These are phyloP conservation scores for Pholiota molesta DNA, from an alignment of 768 basidiomycete species.

Conservation along the genomic window DNA sequence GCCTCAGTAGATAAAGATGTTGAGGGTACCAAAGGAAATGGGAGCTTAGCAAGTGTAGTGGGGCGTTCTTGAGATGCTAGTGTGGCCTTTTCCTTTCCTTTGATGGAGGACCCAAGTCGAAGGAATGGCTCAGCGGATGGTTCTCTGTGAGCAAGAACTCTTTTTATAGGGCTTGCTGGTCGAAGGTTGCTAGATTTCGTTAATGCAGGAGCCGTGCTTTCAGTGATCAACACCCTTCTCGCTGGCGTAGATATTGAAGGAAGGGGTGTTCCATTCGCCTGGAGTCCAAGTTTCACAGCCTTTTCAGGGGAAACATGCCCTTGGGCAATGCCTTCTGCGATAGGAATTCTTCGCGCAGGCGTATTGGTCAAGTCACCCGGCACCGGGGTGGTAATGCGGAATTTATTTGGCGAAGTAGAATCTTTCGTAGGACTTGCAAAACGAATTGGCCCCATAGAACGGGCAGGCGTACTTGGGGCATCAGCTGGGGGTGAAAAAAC, in stretches of 20 bases:
- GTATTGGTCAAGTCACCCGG: conserved; percentile 48
- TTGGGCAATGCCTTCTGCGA: conserved; percentile 51
- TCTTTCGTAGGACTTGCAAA: conserved; percentile 29
- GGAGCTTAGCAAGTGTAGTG: conserved; percentile 27
- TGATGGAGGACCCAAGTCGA: conserved; percentile 11
- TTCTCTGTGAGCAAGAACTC: conserved; percentile 11
- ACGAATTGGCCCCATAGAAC: conserved; percentile 25
- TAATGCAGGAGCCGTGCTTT: conserved; percentile 23
- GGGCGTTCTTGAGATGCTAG: conserved; percentile 6
- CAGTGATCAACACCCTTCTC: conserved; percentile 24
- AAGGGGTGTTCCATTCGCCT: conserved; percentile 21
- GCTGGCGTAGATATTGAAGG: conserved; percentile 25
- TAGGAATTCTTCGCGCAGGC: conserved; percentile 67
- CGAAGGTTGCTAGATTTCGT: conserved; percentile 15
- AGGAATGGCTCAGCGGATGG: conserved; percentile 16
- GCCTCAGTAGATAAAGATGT: conserved; percentile 7
- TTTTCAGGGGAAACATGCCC: conserved; percentile 55
- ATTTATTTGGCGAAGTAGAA: conserved; percentile 33
- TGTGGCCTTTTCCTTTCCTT: conserved; percentile 27
- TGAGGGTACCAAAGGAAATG: conserved; percentile 37
- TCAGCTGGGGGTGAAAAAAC: conserved; percentile 30
- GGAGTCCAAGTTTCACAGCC: conserved; percentile 36
- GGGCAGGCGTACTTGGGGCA: conserved; percentile 23
- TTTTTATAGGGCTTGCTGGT: conserved; percentile 20
- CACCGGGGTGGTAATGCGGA: conserved; percentile 29